A percentile compares a stretch with the other conserved stretches of the same genome.
Conservation (phyloP, 148 eudicot genomes). For the Limonium bicolor region DNA sequence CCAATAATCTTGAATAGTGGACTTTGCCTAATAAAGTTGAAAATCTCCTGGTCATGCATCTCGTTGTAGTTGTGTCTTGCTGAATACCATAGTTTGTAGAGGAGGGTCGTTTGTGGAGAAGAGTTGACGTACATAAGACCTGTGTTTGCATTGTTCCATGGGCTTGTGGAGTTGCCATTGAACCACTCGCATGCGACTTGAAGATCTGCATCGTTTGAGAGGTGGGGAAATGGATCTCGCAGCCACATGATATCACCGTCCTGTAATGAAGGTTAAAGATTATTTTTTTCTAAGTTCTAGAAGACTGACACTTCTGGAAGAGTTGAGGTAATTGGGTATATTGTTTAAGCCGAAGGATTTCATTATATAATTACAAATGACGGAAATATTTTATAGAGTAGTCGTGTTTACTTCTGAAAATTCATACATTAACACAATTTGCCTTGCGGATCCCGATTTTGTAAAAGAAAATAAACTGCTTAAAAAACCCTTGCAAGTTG, state of each 20-base stretch:
- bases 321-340: too few relatives aligned
- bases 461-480: too few relatives aligned
- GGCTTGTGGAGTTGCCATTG: constrained; percentile 6
- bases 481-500: too few relatives aligned
- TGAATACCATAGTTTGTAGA: constrained; percentile 29
- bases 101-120: constrained; percentile 20
- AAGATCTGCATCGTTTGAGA: constrained; percentile 25
- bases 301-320: too few relatives aligned
- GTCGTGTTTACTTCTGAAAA: too few relatives aligned
- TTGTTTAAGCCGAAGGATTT: too few relatives aligned
- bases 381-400: too few relatives aligned
- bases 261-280: too few relatives aligned
- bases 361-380: too few relatives aligned
- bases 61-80: constrained; percentile 18
- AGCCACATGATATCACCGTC: constrained; percentile 58
- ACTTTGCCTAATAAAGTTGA: constrained; percentile 21
- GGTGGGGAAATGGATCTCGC: constrained; percentile 34
- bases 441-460: too few relatives aligned
- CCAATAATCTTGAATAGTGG: constrained; percentile 16
- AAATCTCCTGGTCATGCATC: constrained; percentile 40
- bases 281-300: too few relatives aligned
- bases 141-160: constrained; percentile 17
- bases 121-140: constrained; percentile 39
- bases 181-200: constrained; percentile 45
- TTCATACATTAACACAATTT: too few relatives aligned